Evolutionary conservation across 495 filamentous ascomycete species (phyloP).

Genomic region (Trichoderma reesei): DNA sequence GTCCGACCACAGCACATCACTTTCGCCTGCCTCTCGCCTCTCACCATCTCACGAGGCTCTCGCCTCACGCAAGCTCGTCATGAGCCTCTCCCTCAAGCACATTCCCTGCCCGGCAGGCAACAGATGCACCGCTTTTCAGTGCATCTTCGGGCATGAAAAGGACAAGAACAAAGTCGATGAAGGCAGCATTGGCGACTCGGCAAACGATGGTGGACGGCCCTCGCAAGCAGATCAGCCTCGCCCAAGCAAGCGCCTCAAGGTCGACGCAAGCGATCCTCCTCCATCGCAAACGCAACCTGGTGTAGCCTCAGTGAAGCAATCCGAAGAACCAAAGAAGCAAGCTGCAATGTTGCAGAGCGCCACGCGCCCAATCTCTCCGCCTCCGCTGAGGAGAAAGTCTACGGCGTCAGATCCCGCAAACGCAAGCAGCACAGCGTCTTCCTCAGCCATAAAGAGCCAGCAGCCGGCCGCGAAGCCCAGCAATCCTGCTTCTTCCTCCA

Average conservation of each 20-base stretch:
- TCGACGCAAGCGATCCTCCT: conserved; percentile 9
- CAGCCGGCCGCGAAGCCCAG: not conserved
- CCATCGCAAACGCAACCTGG: not conserved
- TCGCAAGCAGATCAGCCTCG: conserved; percentile 5
- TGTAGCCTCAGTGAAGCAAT: conserved; percentile 4
- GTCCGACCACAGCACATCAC: not conserved
- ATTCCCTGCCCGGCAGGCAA: conserved; percentile 55
- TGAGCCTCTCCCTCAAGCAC: conserved; percentile 34
- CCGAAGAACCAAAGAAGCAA: conserved; percentile 3
- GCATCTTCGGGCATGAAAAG: conserved; percentile 34
- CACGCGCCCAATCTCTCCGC: conserved; percentile 24
- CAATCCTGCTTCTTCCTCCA: not conserved
- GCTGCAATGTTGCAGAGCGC: conserved; percentile 12
- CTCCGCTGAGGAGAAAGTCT: conserved; percentile 24
- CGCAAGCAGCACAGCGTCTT: not conserved
- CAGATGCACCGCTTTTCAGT: conserved; percentile 28
- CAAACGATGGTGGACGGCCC: conserved; percentile 11
- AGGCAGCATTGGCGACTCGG: not conserved
- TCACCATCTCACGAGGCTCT: not conserved
- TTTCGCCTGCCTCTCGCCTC: not conserved
- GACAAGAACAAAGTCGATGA: conserved; percentile 17
- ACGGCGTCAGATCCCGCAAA: conserved; percentile 3
- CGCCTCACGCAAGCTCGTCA: not conserved
- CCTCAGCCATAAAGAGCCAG: not conserved
- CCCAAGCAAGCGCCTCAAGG: conserved; percentile 25